Conservation (phyloP, 352 stramenopile genomes). For the Phytopythium aichiense region DNA sequence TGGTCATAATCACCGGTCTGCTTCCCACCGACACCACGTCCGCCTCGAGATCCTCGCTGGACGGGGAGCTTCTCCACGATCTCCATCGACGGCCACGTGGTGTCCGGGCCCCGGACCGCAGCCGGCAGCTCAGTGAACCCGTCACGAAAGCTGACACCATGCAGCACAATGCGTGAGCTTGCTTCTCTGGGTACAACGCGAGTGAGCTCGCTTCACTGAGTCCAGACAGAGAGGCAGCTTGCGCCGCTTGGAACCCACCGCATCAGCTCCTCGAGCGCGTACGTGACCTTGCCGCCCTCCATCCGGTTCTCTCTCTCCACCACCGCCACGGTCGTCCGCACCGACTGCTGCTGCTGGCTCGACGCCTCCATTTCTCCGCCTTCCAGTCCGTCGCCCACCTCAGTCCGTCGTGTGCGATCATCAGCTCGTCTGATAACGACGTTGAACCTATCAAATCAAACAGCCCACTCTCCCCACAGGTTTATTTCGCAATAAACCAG, state of each 20-base stretch:
- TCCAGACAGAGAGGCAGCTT: no score
- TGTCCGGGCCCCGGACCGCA: conserved; percentile 26
- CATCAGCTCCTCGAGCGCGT: conserved; percentile 50
- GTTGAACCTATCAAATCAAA: not conserved
- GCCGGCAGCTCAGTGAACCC: conserved; percentile 34
- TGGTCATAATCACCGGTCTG: no score
- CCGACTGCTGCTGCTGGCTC: no score
- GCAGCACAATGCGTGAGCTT: not conserved
- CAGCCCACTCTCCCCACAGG: not conserved
- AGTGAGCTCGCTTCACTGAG: no score
- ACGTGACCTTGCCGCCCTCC: conserved; percentile 38
- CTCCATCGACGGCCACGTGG: conserved; percentile 67
- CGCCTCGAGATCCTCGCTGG: conserved; percentile 13
- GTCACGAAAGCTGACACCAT: no score
- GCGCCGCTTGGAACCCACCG: conserved; percentile 20
- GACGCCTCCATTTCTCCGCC: no score
- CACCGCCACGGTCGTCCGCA: no score
- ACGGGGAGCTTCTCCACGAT: conserved; percentile 52
- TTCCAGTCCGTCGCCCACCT: no score
- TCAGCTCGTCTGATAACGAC: not conserved
- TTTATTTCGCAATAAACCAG: not conserved
- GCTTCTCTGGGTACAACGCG: conserved; percentile 19
- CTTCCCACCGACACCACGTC: no score
- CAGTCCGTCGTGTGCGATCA: no score
- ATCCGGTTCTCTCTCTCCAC: no score